Evolutionary conservation across 768 basidiomycete genomes (phyloP), one percentile per base, ranked within the genome.

Genomic region (Mycena olivaceomarginata): DNA sequence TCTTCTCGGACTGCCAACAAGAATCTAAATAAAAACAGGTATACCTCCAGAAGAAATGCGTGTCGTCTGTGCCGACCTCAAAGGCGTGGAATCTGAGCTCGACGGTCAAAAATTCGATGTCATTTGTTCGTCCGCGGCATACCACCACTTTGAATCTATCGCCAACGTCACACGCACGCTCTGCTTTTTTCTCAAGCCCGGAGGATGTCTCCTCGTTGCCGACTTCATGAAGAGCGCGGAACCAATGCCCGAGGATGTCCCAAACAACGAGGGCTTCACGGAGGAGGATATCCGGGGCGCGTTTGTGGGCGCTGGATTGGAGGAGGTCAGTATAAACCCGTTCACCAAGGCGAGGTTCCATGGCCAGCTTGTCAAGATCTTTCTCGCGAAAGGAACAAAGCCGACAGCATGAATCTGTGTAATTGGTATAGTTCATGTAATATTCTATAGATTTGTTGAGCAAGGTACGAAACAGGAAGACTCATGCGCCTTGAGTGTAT

Each of bases 1-100:
- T 46, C 43, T n/a, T 39, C 37, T 40, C 12, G n/a, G 56, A 37
- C 2, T 12, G 13, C 18, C 10, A 41, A 41, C 13, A 11, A 12
- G 3, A 62, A 41, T 48, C 31, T 51, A 15, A 57, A 64, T 40
- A 18, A 39, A 40, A 41, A 10, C 48, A 79, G 77, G 94, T 6
- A 90, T 95, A 48, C 80, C 89, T 1, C 84, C 87, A 1, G 92
- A 94, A 67, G 93, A 94, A 80, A 94, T 96, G 93, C 87, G 87
- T 12, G 93, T 93, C 1, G 82, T 95, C 41, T 89, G 92, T 74
- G 83, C 82, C 0, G 89, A 90, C 56, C 86, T 92, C 45, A 88
- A 90, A 76, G 89, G 89, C 8, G 82, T 81, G 56, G 88, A 87
- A 31, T 86, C 83, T 3, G 90, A 92, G 77, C 86, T 94, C 10